Evolutionary conservation across 495 filamentous ascomycete genomes (phyloP), one percentile per base, ranked within the genome.

Genomic region (Thozetella sp.): DNA sequence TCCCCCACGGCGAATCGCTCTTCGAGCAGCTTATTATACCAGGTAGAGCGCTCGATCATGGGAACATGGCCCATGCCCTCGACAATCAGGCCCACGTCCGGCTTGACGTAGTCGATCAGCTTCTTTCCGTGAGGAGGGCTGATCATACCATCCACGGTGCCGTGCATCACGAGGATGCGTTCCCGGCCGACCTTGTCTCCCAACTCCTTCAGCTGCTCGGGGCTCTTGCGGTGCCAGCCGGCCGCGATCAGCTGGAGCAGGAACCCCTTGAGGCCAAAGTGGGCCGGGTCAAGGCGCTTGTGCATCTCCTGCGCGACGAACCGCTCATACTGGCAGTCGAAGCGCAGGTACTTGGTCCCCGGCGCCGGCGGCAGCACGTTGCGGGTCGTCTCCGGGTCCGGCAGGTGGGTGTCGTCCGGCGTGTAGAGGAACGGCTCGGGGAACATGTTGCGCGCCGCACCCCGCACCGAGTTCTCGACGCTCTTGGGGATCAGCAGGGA

Each of bases 171-270:
- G 61, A 88, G 65, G 61, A 96, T 93, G 54, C 91, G 73, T 67
- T 90, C 82, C 25, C 89, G 76, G 2, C 90, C 90, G 1, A 96
- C 83, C 52, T 67, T 67, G 61, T 91, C 83, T 0, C 78, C 90
- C 23, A 96, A 64, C 51, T 77, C 70, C 58, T 70, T 76, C 46
- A 96, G 69, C 71, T 94, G 87, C 51, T 70, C 80, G 0, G 81
- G 63, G 4, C 75, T 82, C 72, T 95, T 93, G 67, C 85, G 75
- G 71, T 96, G 92, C 85, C 90, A 93, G 13, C 85, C 86, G 1
- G 89, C 90, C 2, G 92, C 92, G 43, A 93, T 81, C 3, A 88
- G 80, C 70, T 96, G 92, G 60, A 90, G 75, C 30, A 96, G 62
- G 69, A 93, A 92, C 2, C 90, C 90, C 40, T 79, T 81, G 50